A percentile compares a stretch with the other conserved stretches of the same genome.
phyloP scores from a whole-genome alignment of 1,139 yeast genomes.

The Yamadazyma diospyri region DNA sequence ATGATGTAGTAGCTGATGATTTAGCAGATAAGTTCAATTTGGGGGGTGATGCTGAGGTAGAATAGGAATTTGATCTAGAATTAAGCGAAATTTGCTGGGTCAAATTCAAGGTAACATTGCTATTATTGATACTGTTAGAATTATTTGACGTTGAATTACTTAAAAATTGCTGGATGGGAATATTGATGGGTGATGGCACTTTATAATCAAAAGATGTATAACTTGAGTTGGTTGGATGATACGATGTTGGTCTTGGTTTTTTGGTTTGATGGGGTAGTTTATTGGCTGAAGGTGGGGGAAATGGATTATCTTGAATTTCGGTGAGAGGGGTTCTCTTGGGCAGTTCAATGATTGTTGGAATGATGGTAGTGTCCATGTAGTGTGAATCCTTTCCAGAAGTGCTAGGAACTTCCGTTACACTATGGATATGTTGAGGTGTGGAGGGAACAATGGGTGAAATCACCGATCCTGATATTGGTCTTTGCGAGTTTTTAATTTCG shows the following conservation, averaged over 20 bases:
- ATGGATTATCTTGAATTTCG: slow-evolving; percentile 11
- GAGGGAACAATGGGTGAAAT: neutral
- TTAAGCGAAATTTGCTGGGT: slow-evolving; percentile 3
- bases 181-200: slow-evolving; percentile 29
- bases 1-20: slow-evolving; percentile 8
- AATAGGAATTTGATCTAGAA: slow-evolving; percentile 6
- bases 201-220: slow-evolving; percentile 33
- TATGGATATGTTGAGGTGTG: neutral
- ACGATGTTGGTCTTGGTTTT: slow-evolving; percentile 78
- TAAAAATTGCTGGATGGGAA: slow-evolving; percentile 35
- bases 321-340: slow-evolving; percentile 26
- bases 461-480: neutral
- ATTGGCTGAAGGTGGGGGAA: slow-evolving; percentile 8
- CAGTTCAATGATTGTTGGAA: slow-evolving; percentile 45
- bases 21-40: slow-evolving; percentile 10
- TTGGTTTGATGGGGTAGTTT: slow-evolving; percentile 42
- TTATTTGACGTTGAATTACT: slow-evolving; percentile 24
- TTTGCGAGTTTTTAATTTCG: no score
- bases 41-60: slow-evolving; percentile 14
- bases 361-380: slow-evolving; percentile 6
- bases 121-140: slow-evolving; percentile 1
- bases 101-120: neutral
- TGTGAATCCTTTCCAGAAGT: neutral
- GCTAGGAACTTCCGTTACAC: neutral
- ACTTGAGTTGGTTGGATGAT: slow-evolving; percentile 75